Conservation (phyloP, 2,329 filamentous ascomycete genomes). For the Fusarium sp. region DNA sequence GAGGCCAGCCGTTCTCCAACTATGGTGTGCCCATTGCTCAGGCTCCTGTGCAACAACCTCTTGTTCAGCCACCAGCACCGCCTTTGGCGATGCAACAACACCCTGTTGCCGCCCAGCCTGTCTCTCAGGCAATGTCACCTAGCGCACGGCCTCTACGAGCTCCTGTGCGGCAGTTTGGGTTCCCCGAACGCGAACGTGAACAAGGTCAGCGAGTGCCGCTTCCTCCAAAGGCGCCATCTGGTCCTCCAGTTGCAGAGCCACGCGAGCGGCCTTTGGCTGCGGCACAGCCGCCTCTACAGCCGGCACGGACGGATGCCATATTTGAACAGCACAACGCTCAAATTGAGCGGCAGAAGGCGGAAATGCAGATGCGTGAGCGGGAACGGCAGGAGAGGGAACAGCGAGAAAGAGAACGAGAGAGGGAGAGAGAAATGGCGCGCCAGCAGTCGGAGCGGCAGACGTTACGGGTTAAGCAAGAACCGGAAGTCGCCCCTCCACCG, state of each 20-base stretch:
- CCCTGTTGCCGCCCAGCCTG: constrained; percentile 48
- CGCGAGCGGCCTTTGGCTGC: constrained; percentile 50
- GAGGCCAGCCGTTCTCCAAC: constrained; percentile 53
- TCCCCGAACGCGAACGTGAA: constrained; percentile 53
- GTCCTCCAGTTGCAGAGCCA: constrained; percentile 48
- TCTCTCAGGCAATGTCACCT: constrained; percentile 61
- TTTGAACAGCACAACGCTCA: constrained; percentile 44
- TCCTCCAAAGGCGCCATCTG: constrained; percentile 53
- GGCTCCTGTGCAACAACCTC: constrained; percentile 49
- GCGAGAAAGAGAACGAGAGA: constrained; percentile 40
- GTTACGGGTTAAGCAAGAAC: constrained; percentile 63
- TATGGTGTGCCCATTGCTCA: constrained; percentile 62
- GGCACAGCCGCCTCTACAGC: constrained; percentile 50
- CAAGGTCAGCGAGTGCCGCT: constrained; percentile 54
- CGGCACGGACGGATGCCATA: constrained; percentile 49
- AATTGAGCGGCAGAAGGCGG: constrained; percentile 48
- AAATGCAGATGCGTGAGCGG: constrained; percentile 47
- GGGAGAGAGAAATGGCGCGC: constrained; percentile 45
- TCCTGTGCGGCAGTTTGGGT: constrained; percentile 56
- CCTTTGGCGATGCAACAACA: constrained; percentile 51
- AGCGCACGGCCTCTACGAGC: constrained; percentile 56
- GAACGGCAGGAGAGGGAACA: constrained; percentile 38
- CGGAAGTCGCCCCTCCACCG: constrained; percentile 54
- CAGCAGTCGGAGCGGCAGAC: constrained; percentile 47
- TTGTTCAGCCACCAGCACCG: constrained; percentile 44